Percentiles rank a stretch among this genome's conserved stretches.
Conservation (phyloP, 164 flowering plant genomes). For the Echeveria elegans region DNA sequence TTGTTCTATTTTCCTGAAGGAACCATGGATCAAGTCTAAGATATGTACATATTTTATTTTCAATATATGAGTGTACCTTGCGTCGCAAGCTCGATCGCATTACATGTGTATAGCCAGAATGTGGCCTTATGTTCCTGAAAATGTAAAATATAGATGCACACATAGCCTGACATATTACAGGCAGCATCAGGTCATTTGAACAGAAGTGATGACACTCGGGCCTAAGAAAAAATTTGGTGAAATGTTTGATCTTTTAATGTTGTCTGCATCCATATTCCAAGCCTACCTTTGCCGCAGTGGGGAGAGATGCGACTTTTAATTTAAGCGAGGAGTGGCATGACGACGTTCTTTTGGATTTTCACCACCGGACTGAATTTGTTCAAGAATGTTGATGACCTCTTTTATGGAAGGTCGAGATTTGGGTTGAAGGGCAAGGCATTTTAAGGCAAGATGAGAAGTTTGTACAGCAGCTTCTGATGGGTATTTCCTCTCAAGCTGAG, state of each 20-base stretch:
- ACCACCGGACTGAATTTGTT: conserved; percentile 17
- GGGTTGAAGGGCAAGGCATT: conserved; percentile 26
- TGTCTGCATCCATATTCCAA: neutral
- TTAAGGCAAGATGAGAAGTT: conserved; percentile 25
- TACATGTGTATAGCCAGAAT: neutral
- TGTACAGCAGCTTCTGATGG: conserved; percentile 24
- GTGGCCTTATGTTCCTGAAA: neutral
- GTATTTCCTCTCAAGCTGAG: conserved; percentile 31
- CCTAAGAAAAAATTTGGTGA: neutral
- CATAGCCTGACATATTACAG: neutral
- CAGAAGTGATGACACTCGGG: neutral
- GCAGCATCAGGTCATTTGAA: neutral
- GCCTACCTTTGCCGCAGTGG: neutral
- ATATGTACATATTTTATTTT: neutral
- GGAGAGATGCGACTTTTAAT: neutral
- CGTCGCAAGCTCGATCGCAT: neutral
- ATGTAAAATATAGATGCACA: neutral
- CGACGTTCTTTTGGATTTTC: conserved; percentile 15
- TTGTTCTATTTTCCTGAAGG: neutral
- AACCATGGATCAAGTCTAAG: neutral
- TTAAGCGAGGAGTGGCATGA: too few relatives aligned
- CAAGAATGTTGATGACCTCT: conserved; percentile 28
- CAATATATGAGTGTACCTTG: neutral
- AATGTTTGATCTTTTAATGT: neutral
- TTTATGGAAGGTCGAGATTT: conserved; percentile 38